Evolutionary conservation across 352 stramenopile genomes (phyloP).

Genomic region (Globisporangium acanthophoron): DNA sequence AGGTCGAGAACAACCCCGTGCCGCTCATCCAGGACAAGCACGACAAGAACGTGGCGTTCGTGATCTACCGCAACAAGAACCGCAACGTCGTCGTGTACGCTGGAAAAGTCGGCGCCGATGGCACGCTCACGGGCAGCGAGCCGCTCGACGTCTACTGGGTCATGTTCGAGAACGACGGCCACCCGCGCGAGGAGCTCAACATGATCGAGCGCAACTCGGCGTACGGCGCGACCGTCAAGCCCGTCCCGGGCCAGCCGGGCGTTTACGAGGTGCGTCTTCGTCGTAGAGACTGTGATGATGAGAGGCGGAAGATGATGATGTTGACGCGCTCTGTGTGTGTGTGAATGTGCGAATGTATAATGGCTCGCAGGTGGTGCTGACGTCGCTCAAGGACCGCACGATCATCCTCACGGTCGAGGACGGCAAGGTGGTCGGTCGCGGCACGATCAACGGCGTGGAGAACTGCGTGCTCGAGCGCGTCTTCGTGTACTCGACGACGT

Average conservation of each 20-base stretch:
- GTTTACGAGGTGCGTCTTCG: conserved; percentile 44
- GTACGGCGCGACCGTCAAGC: conserved; percentile 75
- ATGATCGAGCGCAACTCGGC: conserved; percentile 84
- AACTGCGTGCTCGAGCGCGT: conserved; percentile 74
- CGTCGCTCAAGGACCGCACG: conserved; percentile 79
- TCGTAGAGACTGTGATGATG: too few species aligned
- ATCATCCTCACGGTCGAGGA: conserved; percentile 74
- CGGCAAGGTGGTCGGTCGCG: conserved; percentile 62
- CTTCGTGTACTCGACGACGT: conserved; percentile 82
- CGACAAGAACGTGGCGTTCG: conserved; percentile 75
- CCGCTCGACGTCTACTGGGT: conserved; percentile 86
- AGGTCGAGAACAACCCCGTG: conserved; percentile 84
- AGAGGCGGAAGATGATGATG: not conserved
- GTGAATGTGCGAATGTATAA: not conserved
- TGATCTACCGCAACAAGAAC: conserved; percentile 90
- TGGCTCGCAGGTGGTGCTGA: conserved; percentile 44
- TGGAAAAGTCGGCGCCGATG: conserved; percentile 56
- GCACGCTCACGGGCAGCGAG: conserved; percentile 53
- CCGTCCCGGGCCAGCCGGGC: conserved; percentile 53
- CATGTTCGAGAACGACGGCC: conserved; percentile 86
- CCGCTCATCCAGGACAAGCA: conserved; percentile 66
- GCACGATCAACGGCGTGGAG: conserved; percentile 68
- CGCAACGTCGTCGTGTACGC: conserved; percentile 87
- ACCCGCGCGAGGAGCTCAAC: conserved; percentile 74
- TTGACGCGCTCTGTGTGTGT: not conserved